Percentiles rank a stretch among this genome's conserved stretches.
Evolutionary conservation across 495 filamentous ascomycete genomes (phyloP).

Genomic region (Hypoxylon lenormandii): DNA sequence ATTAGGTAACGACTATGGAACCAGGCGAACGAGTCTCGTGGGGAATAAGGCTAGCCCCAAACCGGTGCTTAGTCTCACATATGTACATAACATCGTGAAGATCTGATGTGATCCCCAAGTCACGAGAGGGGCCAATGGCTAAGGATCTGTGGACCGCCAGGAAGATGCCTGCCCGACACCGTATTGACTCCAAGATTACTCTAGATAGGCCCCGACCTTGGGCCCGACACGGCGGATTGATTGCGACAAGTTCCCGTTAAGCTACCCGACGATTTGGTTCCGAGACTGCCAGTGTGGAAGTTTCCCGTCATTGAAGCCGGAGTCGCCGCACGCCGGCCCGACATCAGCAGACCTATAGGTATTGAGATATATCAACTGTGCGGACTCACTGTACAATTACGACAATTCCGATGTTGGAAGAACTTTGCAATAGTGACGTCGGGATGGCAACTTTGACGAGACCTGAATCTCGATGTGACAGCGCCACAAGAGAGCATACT

Average conservation of each 20-base stretch:
- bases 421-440: conserved; percentile 5
- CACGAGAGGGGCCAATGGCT: neutral
- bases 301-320: conserved; percentile 8
- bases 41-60: conserved; percentile 7
- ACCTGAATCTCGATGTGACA: conserved; percentile 24
- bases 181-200: neutral
- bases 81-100: conserved; percentile 24
- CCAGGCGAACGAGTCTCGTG: conserved; percentile 3
- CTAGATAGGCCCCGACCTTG: no score
- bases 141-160: neutral
- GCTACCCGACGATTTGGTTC: conserved; percentile 18
- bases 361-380: neutral
- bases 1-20: conserved; percentile 11
- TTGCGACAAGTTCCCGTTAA: conserved; percentile 3
- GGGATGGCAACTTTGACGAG: conserved; percentile 1
- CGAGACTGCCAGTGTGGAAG: conserved; percentile 1
- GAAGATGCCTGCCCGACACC: conserved; percentile 7
- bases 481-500: conserved; percentile 1
- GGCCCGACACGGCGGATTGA: conserved; percentile 10
- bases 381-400: neutral
- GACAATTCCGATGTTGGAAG: neutral
- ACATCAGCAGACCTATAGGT: neutral
- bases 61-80: conserved; percentile 19
- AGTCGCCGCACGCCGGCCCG: neutral
- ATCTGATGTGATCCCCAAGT: conserved; percentile 1